phyloP scores from a whole-genome alignment of 148 eudicot genomes.

The Beta vulgaris region DNA sequence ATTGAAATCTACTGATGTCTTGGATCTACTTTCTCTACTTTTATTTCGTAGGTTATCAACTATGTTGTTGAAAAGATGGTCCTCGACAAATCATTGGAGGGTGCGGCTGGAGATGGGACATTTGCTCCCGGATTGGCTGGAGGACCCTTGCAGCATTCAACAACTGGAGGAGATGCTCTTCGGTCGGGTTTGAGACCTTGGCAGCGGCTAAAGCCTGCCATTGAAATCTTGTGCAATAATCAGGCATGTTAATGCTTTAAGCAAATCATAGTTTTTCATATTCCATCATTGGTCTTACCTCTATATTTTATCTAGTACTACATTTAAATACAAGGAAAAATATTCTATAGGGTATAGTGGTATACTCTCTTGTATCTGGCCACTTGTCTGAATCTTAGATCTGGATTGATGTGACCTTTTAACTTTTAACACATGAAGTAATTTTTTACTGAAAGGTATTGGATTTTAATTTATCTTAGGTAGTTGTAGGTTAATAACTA shows the following conservation, averaged over 20 bases:
- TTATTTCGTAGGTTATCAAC: constrained; percentile 64
- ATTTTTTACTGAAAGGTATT: neutral
- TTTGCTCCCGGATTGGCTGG: constrained; percentile 55
- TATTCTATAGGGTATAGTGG: neutral
- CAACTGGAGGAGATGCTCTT: constrained; percentile 57
- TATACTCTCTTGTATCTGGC: neutral
- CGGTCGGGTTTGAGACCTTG: constrained; percentile 70
- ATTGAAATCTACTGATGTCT: neutral
- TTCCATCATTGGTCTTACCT: neutral
- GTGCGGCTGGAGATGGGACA: constrained; percentile 50
- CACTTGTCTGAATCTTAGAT: constrained; percentile 7
- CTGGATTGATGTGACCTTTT: neutral
- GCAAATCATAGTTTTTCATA: neutral
- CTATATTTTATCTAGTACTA: neutral
- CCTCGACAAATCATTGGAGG: constrained; percentile 73
- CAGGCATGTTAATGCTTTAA: constrained; percentile 51
- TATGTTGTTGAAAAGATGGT: constrained; percentile 90
- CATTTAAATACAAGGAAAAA: neutral
- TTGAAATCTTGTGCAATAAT: constrained; percentile 91
- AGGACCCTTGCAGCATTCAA: constrained; percentile 49
- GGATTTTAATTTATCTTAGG: neutral
- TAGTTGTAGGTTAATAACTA: neutral
- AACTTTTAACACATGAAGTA: neutral
- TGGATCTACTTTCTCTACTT: constrained; percentile 1
- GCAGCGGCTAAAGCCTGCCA: constrained; percentile 77